Evolutionary conservation across 305 asterid species (phyloP).

Genomic region (Solanum hybrid): DNA sequence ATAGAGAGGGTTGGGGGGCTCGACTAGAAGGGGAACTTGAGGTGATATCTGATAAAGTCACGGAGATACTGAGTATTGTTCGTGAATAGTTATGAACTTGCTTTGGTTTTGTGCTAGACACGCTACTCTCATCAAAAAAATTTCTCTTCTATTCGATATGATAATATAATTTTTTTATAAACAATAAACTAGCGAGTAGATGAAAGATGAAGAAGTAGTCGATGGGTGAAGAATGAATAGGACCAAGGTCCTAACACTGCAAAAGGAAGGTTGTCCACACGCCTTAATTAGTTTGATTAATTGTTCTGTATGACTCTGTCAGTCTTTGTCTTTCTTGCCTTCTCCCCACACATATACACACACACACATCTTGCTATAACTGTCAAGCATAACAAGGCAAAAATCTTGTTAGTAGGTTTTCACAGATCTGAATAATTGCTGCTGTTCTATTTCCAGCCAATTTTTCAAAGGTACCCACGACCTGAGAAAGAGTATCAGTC

Average conservation of each 20-base stretch:
- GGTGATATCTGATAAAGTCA: not conserved
- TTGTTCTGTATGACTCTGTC: not conserved
- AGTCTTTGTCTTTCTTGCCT: not conserved
- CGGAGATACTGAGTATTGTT: not conserved
- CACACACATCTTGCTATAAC: not conserved
- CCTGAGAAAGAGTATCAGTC: slow-evolving; percentile 86
- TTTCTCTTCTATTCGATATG: not conserved
- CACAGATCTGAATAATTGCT: not conserved
- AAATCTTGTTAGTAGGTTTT: not conserved
- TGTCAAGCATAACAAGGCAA: not conserved
- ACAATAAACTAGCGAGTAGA: not conserved
- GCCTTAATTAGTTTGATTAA: not conserved
- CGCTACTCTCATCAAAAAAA: not conserved
- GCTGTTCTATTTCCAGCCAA: slow-evolving; percentile 46
- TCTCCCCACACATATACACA: not conserved
- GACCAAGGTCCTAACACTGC: slow-evolving; percentile 1
- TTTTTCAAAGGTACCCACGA: slow-evolving; percentile 69
- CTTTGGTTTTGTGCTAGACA: not conserved
- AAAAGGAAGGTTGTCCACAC: not conserved
- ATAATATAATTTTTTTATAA: not conserved
- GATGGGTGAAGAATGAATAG: not conserved
- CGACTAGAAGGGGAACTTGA: not conserved
- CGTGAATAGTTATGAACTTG: not conserved
- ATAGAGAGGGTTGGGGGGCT: not conserved
- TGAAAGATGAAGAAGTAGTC: not conserved